Evolutionary conservation across 163 green algal species (phyloP).

Genomic region (Chloromonas sp.): DNA sequence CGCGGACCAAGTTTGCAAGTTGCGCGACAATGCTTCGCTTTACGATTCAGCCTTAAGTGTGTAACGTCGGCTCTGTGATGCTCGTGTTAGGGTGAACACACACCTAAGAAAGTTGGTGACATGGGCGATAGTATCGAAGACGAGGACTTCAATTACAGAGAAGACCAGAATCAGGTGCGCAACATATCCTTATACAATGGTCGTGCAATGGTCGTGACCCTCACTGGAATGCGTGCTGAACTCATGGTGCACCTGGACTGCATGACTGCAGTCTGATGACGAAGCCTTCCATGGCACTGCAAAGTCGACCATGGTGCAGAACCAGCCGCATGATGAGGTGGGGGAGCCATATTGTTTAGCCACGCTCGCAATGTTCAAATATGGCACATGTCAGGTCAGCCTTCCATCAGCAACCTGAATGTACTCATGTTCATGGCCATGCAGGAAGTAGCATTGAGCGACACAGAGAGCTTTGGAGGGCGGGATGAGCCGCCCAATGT

Average conservation of each 20-base stretch:
- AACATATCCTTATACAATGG: not conserved
- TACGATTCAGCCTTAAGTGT: too few species aligned
- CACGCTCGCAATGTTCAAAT: too few species aligned
- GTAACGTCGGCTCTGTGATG: too few species aligned
- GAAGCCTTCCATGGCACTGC: slow-evolving; percentile 20
- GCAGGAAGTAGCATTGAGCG: slow-evolving; percentile 48
- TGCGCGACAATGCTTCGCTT: too few species aligned
- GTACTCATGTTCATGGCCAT: too few species aligned
- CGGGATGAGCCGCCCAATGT: slow-evolving; percentile 30
- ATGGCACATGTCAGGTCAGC: too few species aligned
- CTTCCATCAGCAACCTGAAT: too few species aligned
- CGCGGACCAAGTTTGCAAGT: too few species aligned
- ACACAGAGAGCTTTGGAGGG: slow-evolving; percentile 37
- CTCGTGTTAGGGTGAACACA: too few species aligned
- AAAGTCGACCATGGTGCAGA: slow-evolving; percentile 34
- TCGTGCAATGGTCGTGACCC: not conserved
- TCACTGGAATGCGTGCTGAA: not conserved
- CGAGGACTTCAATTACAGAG: slow-evolving; percentile 10
- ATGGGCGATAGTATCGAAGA: slow-evolving; percentile 8
- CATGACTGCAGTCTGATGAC: slow-evolving; percentile 16
- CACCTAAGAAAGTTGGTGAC: not conserved
- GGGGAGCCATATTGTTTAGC: not conserved
- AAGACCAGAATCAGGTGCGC: slow-evolving; percentile 1
- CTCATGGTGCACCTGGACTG: not conserved
- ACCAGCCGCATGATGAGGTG: slow-evolving; percentile 51